phyloP scores from a whole-genome alignment of 2,329 filamentous ascomycete species.

The Fusarium chlamydosporum region DNA sequence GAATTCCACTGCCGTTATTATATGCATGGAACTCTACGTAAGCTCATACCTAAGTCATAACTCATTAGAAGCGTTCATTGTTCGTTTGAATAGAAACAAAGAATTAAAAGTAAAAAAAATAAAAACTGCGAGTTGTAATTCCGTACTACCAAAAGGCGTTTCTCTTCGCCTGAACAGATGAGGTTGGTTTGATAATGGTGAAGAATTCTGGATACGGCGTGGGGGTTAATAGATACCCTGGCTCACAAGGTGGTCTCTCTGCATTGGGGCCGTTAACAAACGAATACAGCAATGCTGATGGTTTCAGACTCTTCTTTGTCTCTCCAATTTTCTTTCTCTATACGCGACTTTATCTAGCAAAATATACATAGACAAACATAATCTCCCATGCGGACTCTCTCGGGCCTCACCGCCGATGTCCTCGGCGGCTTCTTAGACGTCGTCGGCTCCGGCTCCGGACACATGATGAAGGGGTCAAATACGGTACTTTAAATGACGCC shows the following conservation, averaged over 20 bases:
- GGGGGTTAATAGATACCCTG: conserved; percentile 1
- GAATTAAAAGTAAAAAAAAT: background rate
- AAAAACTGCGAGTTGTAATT: background rate
- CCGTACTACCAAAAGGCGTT: background rate
- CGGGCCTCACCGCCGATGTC: conserved; percentile 35
- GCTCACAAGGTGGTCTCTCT: no score
- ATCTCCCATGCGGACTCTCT: conserved; percentile 1
- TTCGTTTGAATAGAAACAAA: background rate
- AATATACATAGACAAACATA: background rate
- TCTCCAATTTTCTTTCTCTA: background rate
- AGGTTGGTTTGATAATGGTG: background rate
- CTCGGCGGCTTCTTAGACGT: conserved; percentile 11
- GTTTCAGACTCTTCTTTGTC: background rate
- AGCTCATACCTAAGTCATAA: background rate
- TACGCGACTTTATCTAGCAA: conserved; percentile 21
- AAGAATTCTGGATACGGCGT: background rate
- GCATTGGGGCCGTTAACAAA: no score
- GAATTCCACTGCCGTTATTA: no score
- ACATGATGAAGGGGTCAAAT: conserved; percentile 26
- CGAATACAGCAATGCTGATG: no score
- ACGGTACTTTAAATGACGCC: conserved; percentile 32
- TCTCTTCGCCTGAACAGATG: background rate
- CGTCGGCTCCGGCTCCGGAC: conserved; percentile 14
- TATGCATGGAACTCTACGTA: no score
- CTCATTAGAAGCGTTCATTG: background rate